Evolutionary conservation across 106 monocot species (phyloP), one percentile per base, ranked within the genome.

Genomic region (Dendrobium chrysotoxum): DNA sequence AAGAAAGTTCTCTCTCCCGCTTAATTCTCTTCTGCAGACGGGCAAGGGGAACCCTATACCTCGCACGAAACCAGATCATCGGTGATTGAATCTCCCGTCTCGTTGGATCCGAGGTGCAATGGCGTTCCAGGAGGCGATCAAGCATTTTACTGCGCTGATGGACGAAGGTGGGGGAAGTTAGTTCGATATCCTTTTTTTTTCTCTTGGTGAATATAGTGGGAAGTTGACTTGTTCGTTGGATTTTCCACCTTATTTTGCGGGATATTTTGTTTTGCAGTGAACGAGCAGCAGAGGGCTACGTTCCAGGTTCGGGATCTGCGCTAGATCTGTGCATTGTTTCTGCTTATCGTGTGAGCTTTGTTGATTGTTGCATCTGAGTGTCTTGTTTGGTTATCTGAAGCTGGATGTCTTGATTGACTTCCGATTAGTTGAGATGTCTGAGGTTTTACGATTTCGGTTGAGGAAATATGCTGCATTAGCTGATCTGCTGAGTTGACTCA

Each of bases 231-330:
- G 76, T 15, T 45, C 25, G 8, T 7, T 76, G 11, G 76, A 76
- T 20, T 13, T 54, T 40, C 7, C 55, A 16, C 21, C 44, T 75
- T 78, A 39, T 38, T 18, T 11, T 78, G 55, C 54, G 50, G 77
- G 28, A 57, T 53, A 41, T 57, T 47, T 25, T 28, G 23, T 58
- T 68, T 75, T 79, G 84, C 86, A 86, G 91, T 84, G 79, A 81
- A 88, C 13, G 88, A 86, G 80, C 66, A 79, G 77, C 75, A 80
- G 80, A 80, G 75, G 86, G 64, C 31, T 28, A 81, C 88, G 30
- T 91, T 88, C 64, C 53, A 88, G 91, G 91, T 91, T 77, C 38
- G 86, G 82, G 64, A 66, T 75, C 82, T 28, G 54, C 75, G 17
- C 53, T 7, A 81, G 82, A 81, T 85, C 79, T 77, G 46, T 44